Evolutionary conservation across 345 rosid genomes (phyloP), one percentile per base, ranked within the genome.

Genomic region (Camelina hispida): DNA sequence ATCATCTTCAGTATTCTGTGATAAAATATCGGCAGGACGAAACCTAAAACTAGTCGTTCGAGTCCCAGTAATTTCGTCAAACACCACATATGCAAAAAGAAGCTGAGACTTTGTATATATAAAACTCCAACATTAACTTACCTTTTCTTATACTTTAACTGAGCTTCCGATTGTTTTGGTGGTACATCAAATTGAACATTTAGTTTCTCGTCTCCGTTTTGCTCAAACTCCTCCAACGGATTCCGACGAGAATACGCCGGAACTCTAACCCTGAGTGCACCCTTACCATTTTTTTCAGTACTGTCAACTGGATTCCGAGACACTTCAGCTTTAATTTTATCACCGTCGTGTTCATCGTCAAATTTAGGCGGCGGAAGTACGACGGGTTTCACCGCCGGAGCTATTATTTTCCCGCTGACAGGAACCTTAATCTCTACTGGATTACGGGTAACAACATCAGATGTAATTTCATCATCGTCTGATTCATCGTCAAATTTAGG

Each of bases 1-100:
- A 80, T 88, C 89, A 84, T 93, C 91, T 62, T 88, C 95, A 50
- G 14, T 7, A 50, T 67, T 81, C 78, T 46, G 51, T 44, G 76
- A 79, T 83, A 17, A 60, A 64, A 53, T 75, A 69, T 69, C 86
- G 68, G 85, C 87, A 52, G 89, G 56, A 25, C 84, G 61, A 83
- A 88, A 87, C 87, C 99, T 96, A 81, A 78, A 82, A 75, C 47
- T 66, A 77, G 46, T 86, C 5, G 25, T 46, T 20, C 43, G 18
- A 28, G 40, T 64, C 48, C 54, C 48, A 50, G 35, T 50, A 59
- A 66, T 32, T 9, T 78, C 69, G 16, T 78, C 81, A 72, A 51
- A 52, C 17, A 48, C 68, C 65, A 50, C 12, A 32, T 32, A 66
- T 3, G 32, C 46, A 70, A 37, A 42, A 32, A 13, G 44, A 77